Percentiles rank a stretch among this genome's conserved stretches.
phyloP scores from a whole-genome alignment of 2,329 filamentous ascomycete genomes.

The Blastomyces silverae region DNA sequence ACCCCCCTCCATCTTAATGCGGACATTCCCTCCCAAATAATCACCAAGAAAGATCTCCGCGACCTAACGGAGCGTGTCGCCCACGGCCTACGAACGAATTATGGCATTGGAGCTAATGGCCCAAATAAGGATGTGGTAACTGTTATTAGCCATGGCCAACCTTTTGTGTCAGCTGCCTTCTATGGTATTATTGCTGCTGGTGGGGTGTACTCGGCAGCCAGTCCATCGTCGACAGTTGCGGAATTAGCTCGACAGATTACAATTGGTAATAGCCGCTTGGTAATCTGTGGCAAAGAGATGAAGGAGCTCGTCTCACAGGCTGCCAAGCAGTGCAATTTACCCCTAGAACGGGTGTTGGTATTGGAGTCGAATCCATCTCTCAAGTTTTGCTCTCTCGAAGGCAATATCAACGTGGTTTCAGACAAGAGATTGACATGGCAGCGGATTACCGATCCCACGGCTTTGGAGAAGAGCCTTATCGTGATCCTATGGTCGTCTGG shows the following conservation, averaged over 20 bases:
- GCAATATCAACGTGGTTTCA: slow-evolving; percentile 9
- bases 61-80: slow-evolving; percentile 8
- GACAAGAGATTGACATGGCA: slow-evolving; percentile 8
- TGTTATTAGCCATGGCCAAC: slow-evolving; percentile 10
- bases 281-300: slow-evolving; percentile 12
- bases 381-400: slow-evolving; percentile 10
- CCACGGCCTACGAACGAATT: slow-evolving; percentile 11
- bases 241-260: slow-evolving; percentile 11
- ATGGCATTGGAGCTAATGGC: slow-evolving; percentile 6
- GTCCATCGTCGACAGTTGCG: slow-evolving; percentile 10
- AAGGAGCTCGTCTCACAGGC: slow-evolving; percentile 5
- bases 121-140: slow-evolving; percentile 12
- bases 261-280: slow-evolving; percentile 10
- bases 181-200: slow-evolving; percentile 10
- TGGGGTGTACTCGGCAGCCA: slow-evolving; percentile 12
- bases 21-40: slow-evolving; percentile 9
- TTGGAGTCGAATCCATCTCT: slow-evolving; percentile 4
- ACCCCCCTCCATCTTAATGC: slow-evolving; percentile 2
- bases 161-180: slow-evolving; percentile 3
- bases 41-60: slow-evolving; percentile 12
- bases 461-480: slow-evolving; percentile 4
- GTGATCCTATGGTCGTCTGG: slow-evolving; percentile 13
- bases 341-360: slow-evolving; percentile 7
- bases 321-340: slow-evolving; percentile 11
- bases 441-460: slow-evolving; percentile 7